phyloP scores from a whole-genome alignment of 2,329 filamentous ascomycete genomes.

The Paramyrothecium roridum region DNA sequence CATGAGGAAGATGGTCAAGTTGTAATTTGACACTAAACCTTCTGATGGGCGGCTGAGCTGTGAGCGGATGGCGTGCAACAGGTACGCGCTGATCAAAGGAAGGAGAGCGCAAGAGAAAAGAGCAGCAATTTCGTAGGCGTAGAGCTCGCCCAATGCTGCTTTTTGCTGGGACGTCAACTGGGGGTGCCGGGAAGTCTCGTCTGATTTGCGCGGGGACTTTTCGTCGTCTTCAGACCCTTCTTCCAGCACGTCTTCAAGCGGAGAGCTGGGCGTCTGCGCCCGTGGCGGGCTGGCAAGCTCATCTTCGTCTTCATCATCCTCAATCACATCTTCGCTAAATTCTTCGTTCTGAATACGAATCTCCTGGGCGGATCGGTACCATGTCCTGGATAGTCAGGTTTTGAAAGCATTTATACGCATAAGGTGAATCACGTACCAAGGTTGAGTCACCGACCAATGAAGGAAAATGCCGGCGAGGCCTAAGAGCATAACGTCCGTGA shows the following conservation, averaged over 20 bases:
- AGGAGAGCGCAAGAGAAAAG: slow-evolving; percentile 75
- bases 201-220: slow-evolving; percentile 13
- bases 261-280: slow-evolving; percentile 7
- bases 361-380: slow-evolving; percentile 70
- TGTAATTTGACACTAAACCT: slow-evolving; percentile 87
- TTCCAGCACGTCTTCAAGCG: slow-evolving; percentile 43
- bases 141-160: slow-evolving; percentile 60
- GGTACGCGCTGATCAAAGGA: slow-evolving; percentile 74
- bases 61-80: slow-evolving; percentile 76
- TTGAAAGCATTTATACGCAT: neutral
- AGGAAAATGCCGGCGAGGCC: slow-evolving; percentile 79
- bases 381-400: slow-evolving; percentile 28
- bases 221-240: slow-evolving; percentile 34
- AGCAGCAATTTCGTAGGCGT: slow-evolving; percentile 71
- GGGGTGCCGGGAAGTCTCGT: slow-evolving; percentile 4
- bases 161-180: slow-evolving; percentile 19
- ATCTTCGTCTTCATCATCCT: slow-evolving; percentile 43
- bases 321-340: slow-evolving; percentile 35
- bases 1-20: slow-evolving; percentile 85
- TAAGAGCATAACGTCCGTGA: slow-evolving; percentile 82
- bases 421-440: slow-evolving; percentile 65
- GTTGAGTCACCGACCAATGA: slow-evolving; percentile 87
- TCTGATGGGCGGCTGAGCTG: slow-evolving; percentile 82
- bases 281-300: slow-evolving; percentile 13
- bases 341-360: slow-evolving; percentile 51